phyloP scores from a whole-genome alignment of 2,329 filamentous ascomycete genomes.

The Aspergillus sp. region DNA sequence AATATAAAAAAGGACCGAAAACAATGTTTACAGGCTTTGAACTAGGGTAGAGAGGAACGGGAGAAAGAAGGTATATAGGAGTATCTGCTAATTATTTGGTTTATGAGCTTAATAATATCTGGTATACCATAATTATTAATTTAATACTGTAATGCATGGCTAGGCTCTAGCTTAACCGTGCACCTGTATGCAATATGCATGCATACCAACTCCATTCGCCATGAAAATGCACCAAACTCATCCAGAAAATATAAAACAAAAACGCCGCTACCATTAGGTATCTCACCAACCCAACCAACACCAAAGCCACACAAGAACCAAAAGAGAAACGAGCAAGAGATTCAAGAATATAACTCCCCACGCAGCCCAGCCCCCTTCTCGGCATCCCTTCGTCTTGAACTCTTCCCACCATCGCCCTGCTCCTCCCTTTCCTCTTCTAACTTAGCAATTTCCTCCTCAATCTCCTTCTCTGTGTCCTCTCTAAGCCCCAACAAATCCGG shows the following conservation, averaged over 20 bases:
- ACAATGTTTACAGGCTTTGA: background rate
- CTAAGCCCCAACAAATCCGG: constrained; percentile 66
- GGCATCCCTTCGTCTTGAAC: constrained; percentile 33
- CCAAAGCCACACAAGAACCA: constrained; percentile 10
- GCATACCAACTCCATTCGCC: background rate
- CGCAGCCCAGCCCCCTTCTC: constrained; percentile 35
- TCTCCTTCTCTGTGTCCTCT: constrained; percentile 49
- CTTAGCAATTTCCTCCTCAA: constrained; percentile 43
- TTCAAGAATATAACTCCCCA: constrained; percentile 39
- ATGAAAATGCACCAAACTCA: constrained; percentile 3
- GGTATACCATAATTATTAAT: background rate
- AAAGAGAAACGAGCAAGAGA: constrained; percentile 2
- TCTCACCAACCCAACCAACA: constrained; percentile 4
- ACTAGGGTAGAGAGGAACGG: background rate
- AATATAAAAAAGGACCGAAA: background rate
- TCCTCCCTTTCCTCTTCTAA: constrained; percentile 43
- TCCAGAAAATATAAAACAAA: background rate
- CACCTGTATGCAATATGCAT: background rate
- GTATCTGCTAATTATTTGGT: constrained; percentile 3
- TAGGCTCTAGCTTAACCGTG: background rate
- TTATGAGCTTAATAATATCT: background rate
- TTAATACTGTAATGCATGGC: background rate
- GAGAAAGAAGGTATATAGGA: constrained; percentile 1
- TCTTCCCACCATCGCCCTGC: constrained; percentile 27
- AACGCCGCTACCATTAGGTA: constrained; percentile 1